phyloP scores from a whole-genome alignment of 441 rosid species.

The Gossypium davidsonii region DNA sequence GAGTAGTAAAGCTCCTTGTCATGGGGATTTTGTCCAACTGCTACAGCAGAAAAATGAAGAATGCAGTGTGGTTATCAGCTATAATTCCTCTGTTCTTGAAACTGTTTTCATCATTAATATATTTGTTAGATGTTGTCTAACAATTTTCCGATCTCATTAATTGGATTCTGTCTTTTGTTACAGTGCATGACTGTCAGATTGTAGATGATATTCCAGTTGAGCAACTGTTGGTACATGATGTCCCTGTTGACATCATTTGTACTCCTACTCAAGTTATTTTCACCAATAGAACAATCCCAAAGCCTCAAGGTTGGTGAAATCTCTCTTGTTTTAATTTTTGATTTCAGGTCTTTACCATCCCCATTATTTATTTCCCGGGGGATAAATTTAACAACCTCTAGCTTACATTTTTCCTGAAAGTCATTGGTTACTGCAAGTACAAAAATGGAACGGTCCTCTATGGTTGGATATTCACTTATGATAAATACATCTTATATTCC shows the following conservation, averaged over 20 bases:
- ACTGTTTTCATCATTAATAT: neutral
- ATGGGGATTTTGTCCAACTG: too few species aligned
- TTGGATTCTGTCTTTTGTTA: neutral
- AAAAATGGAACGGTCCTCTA: neutral
- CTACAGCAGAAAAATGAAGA: neutral
- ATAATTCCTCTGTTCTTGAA: neutral
- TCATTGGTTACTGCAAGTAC: neutral
- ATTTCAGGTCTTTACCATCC: neutral
- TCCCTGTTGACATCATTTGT: slow-evolving; percentile 85
- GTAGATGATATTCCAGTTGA: slow-evolving; percentile 73
- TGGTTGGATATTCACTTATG: neutral
- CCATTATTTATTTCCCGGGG: neutral
- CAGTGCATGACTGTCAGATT: slow-evolving; percentile 84
- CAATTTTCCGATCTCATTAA: neutral
- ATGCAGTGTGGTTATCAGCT: neutral
- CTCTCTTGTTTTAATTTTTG: neutral
- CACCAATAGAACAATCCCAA: slow-evolving; percentile 44
- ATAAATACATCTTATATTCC: neutral
- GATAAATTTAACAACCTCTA: neutral
- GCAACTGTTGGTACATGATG: slow-evolving; percentile 78
- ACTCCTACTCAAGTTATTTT: slow-evolving; percentile 57
- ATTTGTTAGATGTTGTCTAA: neutral
- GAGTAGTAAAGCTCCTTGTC: neutral
- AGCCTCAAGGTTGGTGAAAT: slow-evolving; percentile 64
- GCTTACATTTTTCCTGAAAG: neutral